Evolutionary conservation across 768 basidiomycete species (phyloP).

Genomic region (Thelephora ganbajun): DNA sequence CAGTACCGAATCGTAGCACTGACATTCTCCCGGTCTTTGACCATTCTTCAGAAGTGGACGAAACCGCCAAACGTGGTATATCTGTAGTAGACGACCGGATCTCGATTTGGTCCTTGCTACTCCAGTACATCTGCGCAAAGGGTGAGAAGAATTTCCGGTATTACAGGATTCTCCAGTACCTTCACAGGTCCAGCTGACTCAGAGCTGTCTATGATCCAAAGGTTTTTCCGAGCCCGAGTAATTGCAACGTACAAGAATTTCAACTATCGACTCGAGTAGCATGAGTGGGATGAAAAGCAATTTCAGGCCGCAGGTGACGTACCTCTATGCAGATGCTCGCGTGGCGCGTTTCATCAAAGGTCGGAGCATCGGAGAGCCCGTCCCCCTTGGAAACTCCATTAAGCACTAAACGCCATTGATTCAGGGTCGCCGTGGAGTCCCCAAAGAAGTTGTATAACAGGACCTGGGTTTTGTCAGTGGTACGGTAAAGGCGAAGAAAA

Average conservation of each 20-base stretch:
- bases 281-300: not conserved
- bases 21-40: slow-evolving; percentile 19
- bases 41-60: slow-evolving; percentile 38
- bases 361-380: slow-evolving; percentile 22
- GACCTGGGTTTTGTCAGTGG: slow-evolving; percentile 24
- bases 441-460: slow-evolving; percentile 57
- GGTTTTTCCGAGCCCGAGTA: slow-evolving; percentile 48
- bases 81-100: slow-evolving; percentile 33
- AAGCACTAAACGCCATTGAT: slow-evolving; percentile 46
- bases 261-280: slow-evolving; percentile 21
- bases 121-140: slow-evolving; percentile 35
- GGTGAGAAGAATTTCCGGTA: not conserved
- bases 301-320: no score
- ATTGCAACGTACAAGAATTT: slow-evolving; percentile 55
- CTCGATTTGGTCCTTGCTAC: slow-evolving; percentile 27
- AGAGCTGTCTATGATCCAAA: slow-evolving; percentile 56
- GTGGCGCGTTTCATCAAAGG: slow-evolving; percentile 35
- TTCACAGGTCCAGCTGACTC: slow-evolving; percentile 44
- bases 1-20: not conserved
- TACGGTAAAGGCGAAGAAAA: not conserved
- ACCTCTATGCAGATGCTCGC: slow-evolving; percentile 15
- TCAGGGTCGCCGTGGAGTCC: slow-evolving; percentile 32
- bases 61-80: slow-evolving; percentile 38
- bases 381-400: slow-evolving; percentile 19
- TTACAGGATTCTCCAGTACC: slow-evolving; percentile 14